Conservation (phyloP, 108 stramenopile genomes). For the Cafeteria roenbergensis region DNA sequence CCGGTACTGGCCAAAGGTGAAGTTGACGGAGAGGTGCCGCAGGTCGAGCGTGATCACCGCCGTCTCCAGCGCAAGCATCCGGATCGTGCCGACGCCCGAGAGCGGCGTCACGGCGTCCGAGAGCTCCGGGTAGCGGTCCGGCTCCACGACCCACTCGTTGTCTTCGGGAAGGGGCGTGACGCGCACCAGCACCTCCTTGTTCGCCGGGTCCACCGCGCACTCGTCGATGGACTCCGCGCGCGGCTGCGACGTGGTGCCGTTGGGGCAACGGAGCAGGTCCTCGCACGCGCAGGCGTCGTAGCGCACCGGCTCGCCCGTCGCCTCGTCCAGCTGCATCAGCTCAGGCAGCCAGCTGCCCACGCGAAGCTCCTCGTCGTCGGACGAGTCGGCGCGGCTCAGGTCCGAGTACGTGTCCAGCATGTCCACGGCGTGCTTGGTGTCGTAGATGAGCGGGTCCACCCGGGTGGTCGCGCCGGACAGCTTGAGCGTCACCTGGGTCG, state of each 20-base stretch:
- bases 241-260: slow-evolving; percentile 40
- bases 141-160: background rate
- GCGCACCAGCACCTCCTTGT: slow-evolving; percentile 30
- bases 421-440: slow-evolving; percentile 14
- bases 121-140: background rate
- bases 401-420: too few relatives aligned
- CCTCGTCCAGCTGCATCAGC: background rate
- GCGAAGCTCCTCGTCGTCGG: background rate
- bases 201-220: slow-evolving; percentile 22
- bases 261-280: slow-evolving; percentile 54
- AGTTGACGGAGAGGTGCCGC: slow-evolving; percentile 40
- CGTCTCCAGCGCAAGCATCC: slow-evolving; percentile 45
- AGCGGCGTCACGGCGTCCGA: background rate
- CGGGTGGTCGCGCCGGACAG: background rate
- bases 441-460: slow-evolving; percentile 4
- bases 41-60: slow-evolving; percentile 56
- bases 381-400: too few relatives aligned
- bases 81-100: slow-evolving; percentile 32
- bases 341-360: background rate
- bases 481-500: background rate
- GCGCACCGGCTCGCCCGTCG: slow-evolving; percentile 3
- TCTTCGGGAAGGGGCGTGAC: slow-evolving; percentile 19
- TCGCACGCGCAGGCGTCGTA: slow-evolving; percentile 63
- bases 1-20: slow-evolving; percentile 59
- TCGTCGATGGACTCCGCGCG: slow-evolving; percentile 37